Percentiles rank a stretch among this genome's conserved stretches.
Evolutionary conservation across 164 flowering plant species (phyloP).

Genomic region (Nymphaea thermarum): DNA sequence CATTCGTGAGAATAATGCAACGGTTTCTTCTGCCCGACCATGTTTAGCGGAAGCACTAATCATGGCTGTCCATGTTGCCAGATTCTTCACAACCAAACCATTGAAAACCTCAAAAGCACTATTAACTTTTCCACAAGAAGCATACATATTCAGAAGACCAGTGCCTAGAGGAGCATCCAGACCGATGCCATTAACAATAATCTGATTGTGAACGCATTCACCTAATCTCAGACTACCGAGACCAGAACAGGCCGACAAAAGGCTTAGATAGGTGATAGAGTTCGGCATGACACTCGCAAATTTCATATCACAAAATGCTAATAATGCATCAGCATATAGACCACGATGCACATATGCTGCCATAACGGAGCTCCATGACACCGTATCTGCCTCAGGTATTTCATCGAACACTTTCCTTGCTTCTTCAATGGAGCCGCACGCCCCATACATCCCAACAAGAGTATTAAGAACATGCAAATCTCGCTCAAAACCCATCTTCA

Average conservation of each 20-base stretch:
- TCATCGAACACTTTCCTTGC: constrained; percentile 34
- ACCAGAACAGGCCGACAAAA: constrained; percentile 16
- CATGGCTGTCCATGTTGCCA: constrained; percentile 52
- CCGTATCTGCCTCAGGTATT: constrained; percentile 19
- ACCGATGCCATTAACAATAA: constrained; percentile 30
- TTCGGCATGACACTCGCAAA: constrained; percentile 8
- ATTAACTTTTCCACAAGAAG: constrained; percentile 29
- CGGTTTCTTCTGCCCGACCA: constrained; percentile 41
- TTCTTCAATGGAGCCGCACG: constrained; percentile 15
- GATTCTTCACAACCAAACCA: constrained; percentile 34
- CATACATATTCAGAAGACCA: constrained; percentile 47
- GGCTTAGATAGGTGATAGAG: constrained; percentile 11
- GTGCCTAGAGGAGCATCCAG: constrained; percentile 39
- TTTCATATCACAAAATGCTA: constrained; percentile 22
- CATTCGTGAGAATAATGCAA: constrained; percentile 32
- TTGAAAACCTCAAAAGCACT: constrained; percentile 29
- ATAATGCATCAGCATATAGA: constrained; percentile 15
- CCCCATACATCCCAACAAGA: constrained; percentile 39
- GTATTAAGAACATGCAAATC: constrained; percentile 34
- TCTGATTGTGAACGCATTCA: constrained; percentile 31
- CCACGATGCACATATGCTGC: constrained; percentile 26
- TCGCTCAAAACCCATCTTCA: constrained; percentile 25
- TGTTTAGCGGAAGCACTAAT: constrained; percentile 42
- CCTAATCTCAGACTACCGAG: constrained; percentile 21
- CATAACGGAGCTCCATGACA: constrained; percentile 25